Evolutionary conservation across 163 green algal species (phyloP).

Genomic region (Picocystis sp.): DNA sequence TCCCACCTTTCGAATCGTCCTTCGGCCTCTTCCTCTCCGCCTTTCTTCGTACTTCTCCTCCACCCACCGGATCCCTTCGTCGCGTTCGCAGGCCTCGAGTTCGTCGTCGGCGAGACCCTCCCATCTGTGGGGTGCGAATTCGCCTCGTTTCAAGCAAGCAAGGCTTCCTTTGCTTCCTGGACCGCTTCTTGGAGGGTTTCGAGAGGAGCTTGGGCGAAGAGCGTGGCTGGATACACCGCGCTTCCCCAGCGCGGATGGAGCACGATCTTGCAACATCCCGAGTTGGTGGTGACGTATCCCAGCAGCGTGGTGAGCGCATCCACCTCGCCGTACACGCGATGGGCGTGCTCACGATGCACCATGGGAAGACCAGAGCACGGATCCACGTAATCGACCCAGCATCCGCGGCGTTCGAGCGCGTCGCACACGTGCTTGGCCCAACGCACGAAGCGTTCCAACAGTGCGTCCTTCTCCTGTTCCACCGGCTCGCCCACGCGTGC

Average conservation of each 20-base stretch:
- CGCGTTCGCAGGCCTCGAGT: no score
- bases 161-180: not conserved
- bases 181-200: constrained; percentile 31
- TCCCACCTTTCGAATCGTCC: no score
- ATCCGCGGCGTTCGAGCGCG: constrained; percentile 27
- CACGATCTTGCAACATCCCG: constrained; percentile 84
- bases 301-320: constrained; percentile 59
- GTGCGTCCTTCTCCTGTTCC: constrained; percentile 76
- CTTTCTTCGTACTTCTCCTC: no score
- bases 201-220: constrained; percentile 67
- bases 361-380: constrained; percentile 75
- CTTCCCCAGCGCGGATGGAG: constrained; percentile 80
- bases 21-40: no score
- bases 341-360: constrained; percentile 42
- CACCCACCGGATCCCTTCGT: no score
- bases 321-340: constrained; percentile 69
- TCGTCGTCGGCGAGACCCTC: no score
- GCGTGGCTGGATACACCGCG: constrained; percentile 70
- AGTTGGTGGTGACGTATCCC: constrained; percentile 64
- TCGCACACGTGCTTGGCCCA: constrained; percentile 56
- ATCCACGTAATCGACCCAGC: constrained; percentile 87
- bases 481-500: constrained; percentile 62
- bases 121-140: no score
- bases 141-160: no score
- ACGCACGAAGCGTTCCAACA: constrained; percentile 71